Percentiles rank a stretch among this genome's conserved stretches.
These are phyloP conservation scores for Penicillium herquei DNA, from an alignment of 495 filamentous ascomycete species.

Conservation along the genomic window DNA sequence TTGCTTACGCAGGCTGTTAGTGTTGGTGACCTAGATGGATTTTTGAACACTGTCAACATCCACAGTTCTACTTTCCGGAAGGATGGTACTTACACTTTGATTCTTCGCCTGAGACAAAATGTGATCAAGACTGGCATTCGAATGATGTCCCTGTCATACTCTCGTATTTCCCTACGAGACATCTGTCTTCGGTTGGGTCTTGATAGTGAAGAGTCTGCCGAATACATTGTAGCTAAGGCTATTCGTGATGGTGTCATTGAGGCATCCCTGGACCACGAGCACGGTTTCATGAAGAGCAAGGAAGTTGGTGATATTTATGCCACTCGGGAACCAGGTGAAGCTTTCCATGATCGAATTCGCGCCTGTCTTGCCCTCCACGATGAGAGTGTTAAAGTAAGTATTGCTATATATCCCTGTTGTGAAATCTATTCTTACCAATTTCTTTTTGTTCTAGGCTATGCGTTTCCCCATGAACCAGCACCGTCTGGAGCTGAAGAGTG, in stretches of 20 bases:
- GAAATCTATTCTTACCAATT: not conserved
- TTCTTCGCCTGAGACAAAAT: slow-evolving; percentile 91
- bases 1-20: slow-evolving; percentile 91
- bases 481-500: slow-evolving; percentile 94
- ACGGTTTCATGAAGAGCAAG: slow-evolving; percentile 98
- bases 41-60: slow-evolving; percentile 75
- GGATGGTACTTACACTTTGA: slow-evolving; percentile 93
- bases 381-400: slow-evolving; percentile 92
- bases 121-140: slow-evolving; percentile 99
- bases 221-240: slow-evolving; percentile 98
- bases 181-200: slow-evolving; percentile 93
- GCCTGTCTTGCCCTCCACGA: slow-evolving; percentile 91
- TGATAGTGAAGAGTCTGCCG: slow-evolving; percentile 92
- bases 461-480: slow-evolving; percentile 99
- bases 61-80: slow-evolving; percentile 82
- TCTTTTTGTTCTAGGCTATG: slow-evolving; percentile 69
- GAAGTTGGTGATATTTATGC: slow-evolving; percentile 93
- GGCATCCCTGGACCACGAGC: slow-evolving; percentile 88
- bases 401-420: slow-evolving; percentile 1
- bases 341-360: slow-evolving; percentile 92
- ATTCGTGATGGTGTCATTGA: slow-evolving; percentile 98
- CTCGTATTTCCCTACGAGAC: slow-evolving; percentile 93
- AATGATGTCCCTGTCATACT: slow-evolving; percentile 98
- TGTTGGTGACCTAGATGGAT: slow-evolving; percentile 89
- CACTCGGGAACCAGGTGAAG: slow-evolving; percentile 91